Evolutionary conservation across 805 yeast genomes (phyloP), one percentile per base, ranked within the genome.

Genomic region (Candida alai): DNA sequence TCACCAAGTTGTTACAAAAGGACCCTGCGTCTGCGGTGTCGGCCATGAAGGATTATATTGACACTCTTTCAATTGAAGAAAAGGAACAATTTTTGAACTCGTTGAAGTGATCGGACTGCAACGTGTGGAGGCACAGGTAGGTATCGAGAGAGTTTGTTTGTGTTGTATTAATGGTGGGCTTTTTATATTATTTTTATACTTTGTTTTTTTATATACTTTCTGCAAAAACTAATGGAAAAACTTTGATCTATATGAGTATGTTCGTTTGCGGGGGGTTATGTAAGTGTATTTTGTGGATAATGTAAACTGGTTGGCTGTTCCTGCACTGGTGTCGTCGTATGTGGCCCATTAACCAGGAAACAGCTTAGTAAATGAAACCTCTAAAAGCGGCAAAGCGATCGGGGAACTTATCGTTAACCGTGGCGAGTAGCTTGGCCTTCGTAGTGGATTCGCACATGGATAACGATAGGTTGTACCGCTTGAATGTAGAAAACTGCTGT

Each of bases 1-100:
- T 84, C 51, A 78, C 83, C 28, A 72, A 71, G 45, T 60, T 78
- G 37, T 54, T 66, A 45, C 56, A 43, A 33, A 61, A 59, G 28
- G 60, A 65, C 48, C 45, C 62, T 11, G 22, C 43, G 2, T 47
- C 47, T 25, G 62, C 65, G 23, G 44, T 55, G 22, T 39, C 48
- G 12, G 65, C 57, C 13, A 49, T 66, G 38, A 62, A 62, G 48
- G 68, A 62, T 24, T 60, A 56, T 32, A 40, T 66, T 26, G 40
- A 54, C 21, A 34, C 52, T 23, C 56, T 65, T 44, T 45, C 69
- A 15, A 62, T 55, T 18, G 63, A 56, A 14, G 67, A 66, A 33
- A 62, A 49, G 40, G 51, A 51, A 33, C 45, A 47, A 20, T 48
- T 57, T 29, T 45, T 56, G n/a, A 47, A 51, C 19, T 51, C 43